Base-by-base conservation (phyloP, 2,329 filamentous ascomycete species). In the Alternaria triticimaculans region DNA sequence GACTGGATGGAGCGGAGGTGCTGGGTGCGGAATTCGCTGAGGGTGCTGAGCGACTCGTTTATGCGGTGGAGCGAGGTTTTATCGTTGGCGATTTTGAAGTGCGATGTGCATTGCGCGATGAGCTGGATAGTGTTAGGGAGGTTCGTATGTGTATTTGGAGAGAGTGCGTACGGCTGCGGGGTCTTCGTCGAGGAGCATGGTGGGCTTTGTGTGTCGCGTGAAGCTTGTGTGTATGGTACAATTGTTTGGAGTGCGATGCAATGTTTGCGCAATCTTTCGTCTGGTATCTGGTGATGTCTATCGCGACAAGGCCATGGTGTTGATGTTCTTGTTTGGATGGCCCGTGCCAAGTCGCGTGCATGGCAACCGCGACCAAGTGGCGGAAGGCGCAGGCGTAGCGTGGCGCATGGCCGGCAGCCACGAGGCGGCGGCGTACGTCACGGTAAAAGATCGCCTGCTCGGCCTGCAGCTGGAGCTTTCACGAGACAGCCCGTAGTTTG, bases 81-180 rank as follows among this genome's bases (percentile, higher is more conserved):
- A 85, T 99, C 96, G 11, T 93, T 93, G 20, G 88, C 86, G 75
- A 95, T 97, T 84, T 97, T 96, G 89, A 99, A 99, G 86, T 97
- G 97, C 74, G 90, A 87, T 75, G 96, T 91, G 45, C 94, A 97
- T 83, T 96, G 92, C 78, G 90, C 87, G 83, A 99, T 97, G 77
- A 97, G 91, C 92, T 96, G 80, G 21, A 43, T 43, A 15, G 6
- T 48, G 69, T 75, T 59, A 71, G 72, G 63, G 37, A 37, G 11
- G 30, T 55, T 44, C 60, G 23, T 58, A 49, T 2, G 20, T 20
- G 25, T 20, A 57, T 25, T 26, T 45, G 11, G 33, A 33, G 65
- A 25, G 50, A 46, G 60, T 43, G 78, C 88, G 65, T 88, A 96
- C 93, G 48, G 90, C 91, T 48, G 92, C 92, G 70, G 94, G 95